A percentile compares a stretch with the other conserved stretches of the same genome.
Evolutionary conservation across 148 eudicot genomes (phyloP).

Genomic region (Camellia lanceoleosa): DNA sequence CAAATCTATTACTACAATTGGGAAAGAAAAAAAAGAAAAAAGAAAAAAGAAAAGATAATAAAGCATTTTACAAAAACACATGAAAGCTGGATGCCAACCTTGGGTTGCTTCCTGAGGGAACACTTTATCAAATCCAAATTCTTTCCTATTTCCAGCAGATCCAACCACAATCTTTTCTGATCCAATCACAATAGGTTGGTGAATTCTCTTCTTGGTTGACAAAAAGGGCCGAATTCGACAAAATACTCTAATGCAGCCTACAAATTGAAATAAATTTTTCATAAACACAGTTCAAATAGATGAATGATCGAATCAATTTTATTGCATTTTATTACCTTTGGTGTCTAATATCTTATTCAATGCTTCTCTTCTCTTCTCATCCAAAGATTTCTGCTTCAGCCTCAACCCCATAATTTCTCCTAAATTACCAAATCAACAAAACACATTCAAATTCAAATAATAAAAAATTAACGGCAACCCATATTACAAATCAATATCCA

Average conservation of each 20-base stretch:
- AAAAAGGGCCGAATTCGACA: slow-evolving; percentile 57
- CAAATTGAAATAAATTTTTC: slow-evolving; percentile 9
- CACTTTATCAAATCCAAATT: slow-evolving; percentile 62
- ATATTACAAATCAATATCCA: not conserved
- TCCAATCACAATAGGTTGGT: slow-evolving; percentile 40
- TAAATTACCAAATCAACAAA: slow-evolving; percentile 26
- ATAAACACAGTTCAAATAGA: not conserved
- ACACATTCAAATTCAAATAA: not conserved
- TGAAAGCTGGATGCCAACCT: slow-evolving; percentile 37
- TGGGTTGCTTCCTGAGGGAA: slow-evolving; percentile 54
- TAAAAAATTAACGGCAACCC: not conserved
- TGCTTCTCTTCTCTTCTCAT: slow-evolving; percentile 53
- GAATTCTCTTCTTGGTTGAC: slow-evolving; percentile 32
- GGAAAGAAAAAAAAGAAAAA: not conserved
- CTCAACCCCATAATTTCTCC: slow-evolving; percentile 52
- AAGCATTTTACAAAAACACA: not conserved
- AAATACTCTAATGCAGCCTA: slow-evolving; percentile 69
- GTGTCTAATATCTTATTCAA: slow-evolving; percentile 63
- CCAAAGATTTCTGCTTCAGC: slow-evolving; percentile 35
- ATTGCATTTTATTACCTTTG: slow-evolving; percentile 40
- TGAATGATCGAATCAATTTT: not conserved
- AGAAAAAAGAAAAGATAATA: no score
- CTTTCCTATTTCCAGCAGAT: slow-evolving; percentile 61
- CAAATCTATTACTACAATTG: slow-evolving; percentile 28
- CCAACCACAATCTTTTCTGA: slow-evolving; percentile 49